Evolutionary conservation across 208 protist species (phyloP).

Genomic region (Trypanosoma platydactyli): DNA sequence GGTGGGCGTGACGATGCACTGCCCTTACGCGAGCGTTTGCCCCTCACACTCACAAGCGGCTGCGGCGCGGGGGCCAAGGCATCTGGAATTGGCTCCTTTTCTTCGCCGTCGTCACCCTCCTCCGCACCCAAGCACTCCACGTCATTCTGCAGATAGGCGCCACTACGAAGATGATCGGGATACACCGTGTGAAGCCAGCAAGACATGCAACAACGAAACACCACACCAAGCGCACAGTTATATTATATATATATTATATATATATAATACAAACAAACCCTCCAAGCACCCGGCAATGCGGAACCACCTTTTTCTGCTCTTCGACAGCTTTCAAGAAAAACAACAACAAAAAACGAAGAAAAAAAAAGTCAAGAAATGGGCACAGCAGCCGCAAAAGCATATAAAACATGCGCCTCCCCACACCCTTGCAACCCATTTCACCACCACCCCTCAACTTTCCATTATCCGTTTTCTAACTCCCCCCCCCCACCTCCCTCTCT

Average conservation of each 20-base stretch:
- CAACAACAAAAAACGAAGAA: constrained; percentile 2
- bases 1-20: neutral
- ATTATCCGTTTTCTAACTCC: no score
- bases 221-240: neutral
- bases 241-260: constrained; percentile 7
- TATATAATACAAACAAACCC: neutral
- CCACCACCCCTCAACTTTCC: no score
- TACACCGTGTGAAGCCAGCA: neutral
- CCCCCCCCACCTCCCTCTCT: no score
- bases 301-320: neutral
- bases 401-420: no score
- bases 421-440: no score
- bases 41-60: constrained; percentile 1
- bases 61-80: constrained; percentile 4
- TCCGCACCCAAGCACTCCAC: neutral
- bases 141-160: neutral
- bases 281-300: no score
- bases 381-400: neutral
- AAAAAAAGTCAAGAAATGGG: neutral
- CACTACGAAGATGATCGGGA: neutral
- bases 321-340: constrained; percentile 15
- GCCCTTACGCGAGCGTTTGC: no score
- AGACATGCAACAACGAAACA: neutral
- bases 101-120: neutral
- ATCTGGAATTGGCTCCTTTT: constrained; percentile 17